Evolutionary conservation across 768 basidiomycete genomes (phyloP), one percentile per base, ranked within the genome.

Genomic region (Tylopilus cervinicoccineus): DNA sequence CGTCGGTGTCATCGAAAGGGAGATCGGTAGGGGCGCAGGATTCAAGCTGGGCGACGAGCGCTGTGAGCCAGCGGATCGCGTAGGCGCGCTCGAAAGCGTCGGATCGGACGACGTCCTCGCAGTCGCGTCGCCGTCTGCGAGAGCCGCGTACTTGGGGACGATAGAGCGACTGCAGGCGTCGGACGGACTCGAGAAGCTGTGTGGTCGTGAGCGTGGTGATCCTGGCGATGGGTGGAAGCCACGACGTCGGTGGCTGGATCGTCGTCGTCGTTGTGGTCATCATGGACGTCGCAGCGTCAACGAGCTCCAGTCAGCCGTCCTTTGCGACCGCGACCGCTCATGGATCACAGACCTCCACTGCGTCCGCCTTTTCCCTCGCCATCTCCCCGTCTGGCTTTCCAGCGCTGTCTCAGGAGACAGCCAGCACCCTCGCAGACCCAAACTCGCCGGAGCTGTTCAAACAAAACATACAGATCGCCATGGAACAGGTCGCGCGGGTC

Each of bases 21-120:
- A 10, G 28, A 33, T 50, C 6, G 20, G 13, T 7, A 12, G 24
- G 4, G 2, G 31, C 0, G 4, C 38, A 29, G 16, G 50, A 29
- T 14, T 67, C 62, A 39, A 70, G 61, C 45, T 71, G 70, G 6
- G 72, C 65, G 24, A 92, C 68, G 41, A 93, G 73, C 3, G 77
- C 70, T 5, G 80, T 86, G 13, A 93, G 72, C 91, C 91, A 94
- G 49, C 76, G 78, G 4, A 89, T 75, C 0, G 83, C 75, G 45
- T 83, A 82, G 1, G 76, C 63, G 9, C 84, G 77, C 65, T 93
- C 91, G 62, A 86, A 92, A 1, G 70, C 46, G 59, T 93, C 88
- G 0, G 67, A 64, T 38, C 76, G 73, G 20, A 80, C 52, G 19
- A 63, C 31, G n/a, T 55, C 43, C 36, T 42, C 34, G 37, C 39